These are phyloP conservation scores for Reutealis trisperma DNA, from an alignment of 345 rosid genomes.

Conservation along the genomic window DNA sequence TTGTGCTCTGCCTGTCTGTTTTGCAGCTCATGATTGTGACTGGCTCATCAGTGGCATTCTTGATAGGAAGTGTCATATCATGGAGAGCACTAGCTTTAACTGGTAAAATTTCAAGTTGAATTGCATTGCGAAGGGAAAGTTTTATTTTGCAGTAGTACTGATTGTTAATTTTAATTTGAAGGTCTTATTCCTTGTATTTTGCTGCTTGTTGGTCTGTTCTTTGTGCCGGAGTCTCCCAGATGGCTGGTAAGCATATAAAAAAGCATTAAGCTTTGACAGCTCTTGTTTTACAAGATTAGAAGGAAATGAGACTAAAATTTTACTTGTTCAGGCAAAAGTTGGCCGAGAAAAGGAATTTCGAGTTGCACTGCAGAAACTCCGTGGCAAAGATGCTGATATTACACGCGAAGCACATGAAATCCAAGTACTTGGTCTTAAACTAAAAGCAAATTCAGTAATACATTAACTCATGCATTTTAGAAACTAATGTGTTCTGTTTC, in stretches of 20 bases:
- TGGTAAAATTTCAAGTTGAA: conserved; percentile 39
- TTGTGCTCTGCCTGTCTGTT: neutral
- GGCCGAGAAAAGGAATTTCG: conserved; percentile 64
- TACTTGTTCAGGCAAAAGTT: conserved; percentile 62
- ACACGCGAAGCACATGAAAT: conserved; percentile 74
- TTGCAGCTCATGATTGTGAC: conserved; percentile 76
- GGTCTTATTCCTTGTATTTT: conserved; percentile 73
- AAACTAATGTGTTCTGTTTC: conserved; percentile 8
- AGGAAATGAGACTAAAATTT: neutral
- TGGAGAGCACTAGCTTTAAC: conserved; percentile 85
- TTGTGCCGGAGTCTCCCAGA: conserved; percentile 88
- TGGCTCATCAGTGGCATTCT: conserved; percentile 66
- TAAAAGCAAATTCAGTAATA: neutral
- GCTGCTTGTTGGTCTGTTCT: conserved; percentile 66
- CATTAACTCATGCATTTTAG: neutral
- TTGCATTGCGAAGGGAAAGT: neutral
- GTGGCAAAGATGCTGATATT: conserved; percentile 67
- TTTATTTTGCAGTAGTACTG: conserved; percentile 10
- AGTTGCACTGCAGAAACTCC: conserved; percentile 60
- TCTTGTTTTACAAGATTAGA: neutral
- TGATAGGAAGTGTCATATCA: conserved; percentile 61
- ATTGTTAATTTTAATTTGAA: conserved; percentile 31
- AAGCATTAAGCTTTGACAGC: neutral
- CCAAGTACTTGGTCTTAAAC: conserved; percentile 38
- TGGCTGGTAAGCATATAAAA: conserved; percentile 65